Conservation (phyloP, 2,329 filamentous ascomycete genomes). For the Pseudocercospora crystallina region DNA sequence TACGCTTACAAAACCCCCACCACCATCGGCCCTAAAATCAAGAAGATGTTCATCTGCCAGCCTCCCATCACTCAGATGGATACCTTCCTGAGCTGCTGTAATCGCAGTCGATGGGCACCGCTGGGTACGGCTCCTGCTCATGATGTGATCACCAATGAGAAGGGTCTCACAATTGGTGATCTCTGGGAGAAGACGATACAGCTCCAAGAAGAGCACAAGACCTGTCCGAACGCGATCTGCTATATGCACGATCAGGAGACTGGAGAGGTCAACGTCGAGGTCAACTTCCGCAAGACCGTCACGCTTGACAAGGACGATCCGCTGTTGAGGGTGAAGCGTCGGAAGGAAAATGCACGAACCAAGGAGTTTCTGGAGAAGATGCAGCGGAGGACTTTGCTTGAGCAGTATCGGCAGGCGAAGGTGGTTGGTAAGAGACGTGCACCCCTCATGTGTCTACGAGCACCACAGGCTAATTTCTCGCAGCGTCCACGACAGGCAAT, state of each 20-base stretch:
- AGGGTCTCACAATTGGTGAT: conserved; percentile 6
- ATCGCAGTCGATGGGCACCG: too few relatives aligned
- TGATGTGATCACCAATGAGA: not conserved
- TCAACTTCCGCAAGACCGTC: conserved; percentile 2
- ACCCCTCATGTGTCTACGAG: too few relatives aligned
- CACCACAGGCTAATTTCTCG: too few relatives aligned
- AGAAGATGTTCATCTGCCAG: conserved; percentile 3
- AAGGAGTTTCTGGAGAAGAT: conserved; percentile 7
- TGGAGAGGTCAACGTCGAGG: conserved; percentile 6
- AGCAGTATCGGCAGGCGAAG: conserved; percentile 6
- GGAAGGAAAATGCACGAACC: not conserved
- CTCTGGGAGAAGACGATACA: conserved; percentile 8
- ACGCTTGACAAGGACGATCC: conserved; percentile 7
- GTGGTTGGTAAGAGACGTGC: not conserved
- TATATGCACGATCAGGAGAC: conserved; percentile 10
- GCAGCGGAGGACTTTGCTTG: conserved; percentile 4
- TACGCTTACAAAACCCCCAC: not conserved
- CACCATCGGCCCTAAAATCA: not conserved
- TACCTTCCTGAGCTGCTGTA: conserved; percentile 6
- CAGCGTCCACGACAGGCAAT: too few relatives aligned
- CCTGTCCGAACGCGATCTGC: conserved; percentile 2
- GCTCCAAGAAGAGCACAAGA: conserved; percentile 7
- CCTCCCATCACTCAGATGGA: conserved; percentile 5
- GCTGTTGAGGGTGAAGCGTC: not conserved
- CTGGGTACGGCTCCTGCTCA: too few relatives aligned